Conservation (phyloP, 208 protist species). For the Crithidia thermophila region DNA sequence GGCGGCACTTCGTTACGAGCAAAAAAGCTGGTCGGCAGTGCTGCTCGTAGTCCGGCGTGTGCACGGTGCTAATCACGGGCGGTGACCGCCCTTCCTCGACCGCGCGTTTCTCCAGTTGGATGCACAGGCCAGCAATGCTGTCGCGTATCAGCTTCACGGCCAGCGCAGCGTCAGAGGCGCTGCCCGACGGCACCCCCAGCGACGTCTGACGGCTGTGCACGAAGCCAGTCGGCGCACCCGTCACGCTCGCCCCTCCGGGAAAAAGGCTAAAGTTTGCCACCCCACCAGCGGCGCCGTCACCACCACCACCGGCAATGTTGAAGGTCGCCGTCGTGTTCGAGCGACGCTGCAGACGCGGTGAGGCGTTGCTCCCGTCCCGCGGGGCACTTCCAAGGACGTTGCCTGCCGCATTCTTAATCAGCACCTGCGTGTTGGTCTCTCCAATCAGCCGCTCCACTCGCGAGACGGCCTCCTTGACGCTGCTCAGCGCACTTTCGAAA, state of each 20-base stretch:
- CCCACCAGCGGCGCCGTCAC: neutral
- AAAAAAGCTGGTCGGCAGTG: conserved; percentile 59
- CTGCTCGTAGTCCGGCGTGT: conserved; percentile 57
- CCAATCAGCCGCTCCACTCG: conserved; percentile 38
- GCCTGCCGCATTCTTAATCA: neutral
- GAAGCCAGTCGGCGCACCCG: conserved; percentile 7
- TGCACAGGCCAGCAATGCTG: conserved; percentile 66
- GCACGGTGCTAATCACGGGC: conserved; percentile 43
- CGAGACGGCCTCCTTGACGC: conserved; percentile 36
- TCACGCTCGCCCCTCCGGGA: neutral
- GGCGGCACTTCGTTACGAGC: conserved; percentile 51
- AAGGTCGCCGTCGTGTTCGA: neutral
- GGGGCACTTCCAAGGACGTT: neutral
- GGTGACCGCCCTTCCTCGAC: conserved; percentile 44
- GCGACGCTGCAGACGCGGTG: conserved; percentile 6
- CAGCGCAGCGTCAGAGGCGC: conserved; percentile 2
- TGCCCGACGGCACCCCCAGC: neutral
- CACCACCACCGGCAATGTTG: neutral
- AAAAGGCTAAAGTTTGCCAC: neutral
- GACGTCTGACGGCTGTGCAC: conserved; percentile 27
- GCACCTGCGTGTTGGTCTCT: neutral
- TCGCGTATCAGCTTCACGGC: conserved; percentile 53
- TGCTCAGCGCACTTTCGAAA: conserved; percentile 45
- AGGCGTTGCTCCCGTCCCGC: conserved; percentile 12
- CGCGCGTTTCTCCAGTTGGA: conserved; percentile 53